Conservation (phyloP, 805 yeast species). For the Kodamaea jinghongensis region DNA sequence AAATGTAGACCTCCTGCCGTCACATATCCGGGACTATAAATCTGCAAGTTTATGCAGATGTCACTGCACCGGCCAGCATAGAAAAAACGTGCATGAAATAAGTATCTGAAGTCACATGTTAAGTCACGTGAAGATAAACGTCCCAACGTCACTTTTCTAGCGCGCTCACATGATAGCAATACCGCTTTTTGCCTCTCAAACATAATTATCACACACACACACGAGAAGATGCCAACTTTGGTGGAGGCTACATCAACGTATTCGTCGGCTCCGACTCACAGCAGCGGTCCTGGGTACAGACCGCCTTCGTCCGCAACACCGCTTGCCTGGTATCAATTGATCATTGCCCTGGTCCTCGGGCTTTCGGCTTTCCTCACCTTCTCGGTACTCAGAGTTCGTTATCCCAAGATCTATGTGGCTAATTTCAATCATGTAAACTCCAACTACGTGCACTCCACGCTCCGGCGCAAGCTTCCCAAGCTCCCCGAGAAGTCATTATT, state of each 20-base stretch:
- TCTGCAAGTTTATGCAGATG: too few relatives aligned
- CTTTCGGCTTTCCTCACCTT: slow-evolving; percentile 64
- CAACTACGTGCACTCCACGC: slow-evolving; percentile 40
- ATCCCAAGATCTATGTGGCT: slow-evolving; percentile 85
- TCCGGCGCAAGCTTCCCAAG: slow-evolving; percentile 54
- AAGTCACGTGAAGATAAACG: neutral
- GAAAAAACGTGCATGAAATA: too few relatives aligned
- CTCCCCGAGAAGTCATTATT: slow-evolving; percentile 58
- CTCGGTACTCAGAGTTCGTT: slow-evolving; percentile 64
- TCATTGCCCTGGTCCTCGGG: slow-evolving; percentile 70
- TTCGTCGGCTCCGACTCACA: neutral
- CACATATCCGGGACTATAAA: too few relatives aligned
- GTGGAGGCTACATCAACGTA: neutral
- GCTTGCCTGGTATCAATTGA: slow-evolving; percentile 74
- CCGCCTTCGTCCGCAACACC: neutral
- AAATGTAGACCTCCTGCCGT: too few relatives aligned
- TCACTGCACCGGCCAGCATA: too few relatives aligned
- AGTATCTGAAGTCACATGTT: neutral
- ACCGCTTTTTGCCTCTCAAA: neutral
- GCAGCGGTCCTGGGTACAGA: neutral
- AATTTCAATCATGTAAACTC: slow-evolving; percentile 51
- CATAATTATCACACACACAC: neutral
- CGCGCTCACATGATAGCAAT: neutral
- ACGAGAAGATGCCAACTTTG: too few relatives aligned
- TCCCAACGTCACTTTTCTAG: too few relatives aligned